phyloP scores from a whole-genome alignment of 345 rosid genomes.

The Eucalyptus tenuipes region DNA sequence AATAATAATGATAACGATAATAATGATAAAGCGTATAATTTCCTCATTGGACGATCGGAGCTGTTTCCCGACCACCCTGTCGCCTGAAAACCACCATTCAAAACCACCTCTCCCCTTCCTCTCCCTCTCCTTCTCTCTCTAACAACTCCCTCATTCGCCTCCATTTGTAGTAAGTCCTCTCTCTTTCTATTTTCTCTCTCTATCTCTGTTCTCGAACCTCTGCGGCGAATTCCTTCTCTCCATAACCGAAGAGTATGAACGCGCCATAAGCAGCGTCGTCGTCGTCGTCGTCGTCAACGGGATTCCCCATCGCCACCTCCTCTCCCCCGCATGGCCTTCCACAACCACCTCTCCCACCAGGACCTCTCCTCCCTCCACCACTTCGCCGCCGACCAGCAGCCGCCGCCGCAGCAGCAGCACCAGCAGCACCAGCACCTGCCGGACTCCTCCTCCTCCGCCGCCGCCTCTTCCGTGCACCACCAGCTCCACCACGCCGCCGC shows the following conservation, averaged over 20 bases:
- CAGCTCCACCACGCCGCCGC: not conserved
- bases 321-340: constrained; percentile 53
- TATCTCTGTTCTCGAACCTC: not conserved
- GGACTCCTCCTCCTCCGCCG: constrained; percentile 25
- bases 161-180: not conserved
- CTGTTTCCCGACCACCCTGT: not conserved
- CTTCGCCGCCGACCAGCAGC: constrained; percentile 45
- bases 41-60: not conserved
- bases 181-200: not conserved
- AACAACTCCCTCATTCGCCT: not conserved
- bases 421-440: constrained; percentile 19
- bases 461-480: not conserved
- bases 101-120: not conserved
- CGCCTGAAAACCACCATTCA: not conserved
- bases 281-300: not conserved
- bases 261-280: not conserved
- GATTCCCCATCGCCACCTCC: not conserved
- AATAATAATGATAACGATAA: not conserved
- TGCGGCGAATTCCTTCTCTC: not conserved
- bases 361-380: constrained; percentile 67
- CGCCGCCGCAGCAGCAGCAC: constrained; percentile 25
- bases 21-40: not conserved
- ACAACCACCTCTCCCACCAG: constrained; percentile 58
- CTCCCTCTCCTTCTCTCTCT: not conserved
- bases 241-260: not conserved